Percentiles rank a stretch among this genome's conserved stretches.
These are phyloP conservation scores for Dovyalis caffra DNA, from an alignment of 345 rosid species.

Conservation along the genomic window DNA sequence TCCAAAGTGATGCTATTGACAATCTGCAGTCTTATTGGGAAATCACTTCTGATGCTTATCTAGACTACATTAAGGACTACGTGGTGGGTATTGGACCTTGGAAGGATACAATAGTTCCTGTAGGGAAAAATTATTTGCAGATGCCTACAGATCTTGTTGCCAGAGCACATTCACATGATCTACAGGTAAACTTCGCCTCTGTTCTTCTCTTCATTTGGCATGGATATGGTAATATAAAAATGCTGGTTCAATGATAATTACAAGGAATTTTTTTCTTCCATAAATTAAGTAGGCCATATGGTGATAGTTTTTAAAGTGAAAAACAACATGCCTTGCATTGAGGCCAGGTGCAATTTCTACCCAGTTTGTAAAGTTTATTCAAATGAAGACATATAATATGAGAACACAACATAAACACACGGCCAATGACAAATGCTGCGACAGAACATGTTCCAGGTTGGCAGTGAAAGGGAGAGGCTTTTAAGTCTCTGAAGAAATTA, in stretches of 20 bases:
- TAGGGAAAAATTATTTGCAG: constrained; percentile 45
- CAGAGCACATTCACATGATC: constrained; percentile 67
- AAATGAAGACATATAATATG: no score
- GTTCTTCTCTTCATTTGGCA: not conserved
- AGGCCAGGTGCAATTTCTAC: no score
- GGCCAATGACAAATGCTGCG: no score
- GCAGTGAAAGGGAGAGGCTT: no score
- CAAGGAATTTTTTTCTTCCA: not conserved
- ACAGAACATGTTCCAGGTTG: no score
- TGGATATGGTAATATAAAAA: not conserved
- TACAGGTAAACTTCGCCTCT: constrained; percentile 52
- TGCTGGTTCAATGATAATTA: not conserved
- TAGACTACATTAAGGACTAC: constrained; percentile 69
- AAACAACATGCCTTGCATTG: no score
- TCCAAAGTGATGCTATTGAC: constrained; percentile 1
- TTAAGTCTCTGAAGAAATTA: no score
- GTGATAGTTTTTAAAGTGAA: not conserved
- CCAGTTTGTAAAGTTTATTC: no score
- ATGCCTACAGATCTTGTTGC: constrained; percentile 87
- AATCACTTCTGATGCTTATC: constrained; percentile 75
- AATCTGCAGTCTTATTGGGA: constrained; percentile 77
- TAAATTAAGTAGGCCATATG: not conserved
- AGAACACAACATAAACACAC: no score
- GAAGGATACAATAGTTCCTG: constrained; percentile 94
- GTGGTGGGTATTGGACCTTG: constrained; percentile 98